Evolutionary conservation across 2,329 filamentous ascomycete species (phyloP).

Genomic region (Clarireedia paspali): DNA sequence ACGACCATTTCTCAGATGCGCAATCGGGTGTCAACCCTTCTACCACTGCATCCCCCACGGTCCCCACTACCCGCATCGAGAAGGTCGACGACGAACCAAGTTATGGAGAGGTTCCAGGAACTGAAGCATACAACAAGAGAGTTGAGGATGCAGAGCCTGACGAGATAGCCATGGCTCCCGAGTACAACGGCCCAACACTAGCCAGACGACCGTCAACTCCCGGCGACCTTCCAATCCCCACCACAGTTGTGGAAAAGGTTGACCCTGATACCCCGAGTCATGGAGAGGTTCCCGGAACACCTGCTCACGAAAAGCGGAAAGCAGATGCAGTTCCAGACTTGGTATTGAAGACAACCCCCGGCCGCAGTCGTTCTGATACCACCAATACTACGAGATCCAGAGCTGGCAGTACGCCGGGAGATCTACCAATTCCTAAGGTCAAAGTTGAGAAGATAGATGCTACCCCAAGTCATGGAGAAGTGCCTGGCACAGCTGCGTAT

Average conservation of each 20-base stretch:
- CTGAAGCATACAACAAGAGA: slow-evolving; percentile 47
- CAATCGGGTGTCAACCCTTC: slow-evolving; percentile 42
- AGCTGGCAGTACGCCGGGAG: slow-evolving; percentile 26
- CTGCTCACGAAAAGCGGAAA: slow-evolving; percentile 46
- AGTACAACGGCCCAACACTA: not conserved
- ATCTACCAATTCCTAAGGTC: slow-evolving; percentile 47
- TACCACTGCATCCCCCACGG: slow-evolving; percentile 35
- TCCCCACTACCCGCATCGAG: slow-evolving; percentile 52
- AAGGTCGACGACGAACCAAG: slow-evolving; percentile 50
- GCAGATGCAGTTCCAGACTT: slow-evolving; percentile 54
- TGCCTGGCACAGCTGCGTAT: slow-evolving; percentile 52
- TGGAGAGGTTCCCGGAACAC: slow-evolving; percentile 54
- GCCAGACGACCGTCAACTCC: slow-evolving; percentile 16
- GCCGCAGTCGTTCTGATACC: slow-evolving; percentile 17
- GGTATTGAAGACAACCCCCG: slow-evolving; percentile 36
- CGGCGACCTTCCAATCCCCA: slow-evolving; percentile 41
- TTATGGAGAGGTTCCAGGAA: slow-evolving; percentile 55
- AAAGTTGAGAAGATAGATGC: slow-evolving; percentile 51
- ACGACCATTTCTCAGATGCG: slow-evolving; percentile 64
- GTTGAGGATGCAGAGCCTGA: slow-evolving; percentile 52
- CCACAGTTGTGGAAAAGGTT: slow-evolving; percentile 50
- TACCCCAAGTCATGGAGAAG: slow-evolving; percentile 50
- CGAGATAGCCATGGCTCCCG: slow-evolving; percentile 40
- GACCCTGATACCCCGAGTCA: slow-evolving; percentile 45
- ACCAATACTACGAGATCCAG: slow-evolving; percentile 16